Conservation (phyloP, 2,329 filamentous ascomycete species). For the Plectosphaerella sp. region DNA sequence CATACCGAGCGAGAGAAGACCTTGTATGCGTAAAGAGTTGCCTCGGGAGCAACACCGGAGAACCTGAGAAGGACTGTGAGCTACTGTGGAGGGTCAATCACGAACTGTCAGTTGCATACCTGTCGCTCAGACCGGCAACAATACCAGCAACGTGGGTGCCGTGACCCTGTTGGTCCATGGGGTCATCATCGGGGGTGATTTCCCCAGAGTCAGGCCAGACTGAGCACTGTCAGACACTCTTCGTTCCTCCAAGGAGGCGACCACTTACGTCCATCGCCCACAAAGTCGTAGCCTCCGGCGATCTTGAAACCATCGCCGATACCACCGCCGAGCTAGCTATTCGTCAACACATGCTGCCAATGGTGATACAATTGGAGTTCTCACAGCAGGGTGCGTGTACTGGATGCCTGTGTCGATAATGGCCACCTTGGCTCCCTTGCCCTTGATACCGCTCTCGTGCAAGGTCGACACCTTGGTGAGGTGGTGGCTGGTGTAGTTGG, state of each 20-base stretch:
- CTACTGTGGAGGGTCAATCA: not conserved
- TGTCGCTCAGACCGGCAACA: constrained; percentile 32
- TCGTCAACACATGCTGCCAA: not conserved
- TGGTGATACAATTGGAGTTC: not conserved
- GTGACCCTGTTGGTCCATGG: constrained; percentile 22
- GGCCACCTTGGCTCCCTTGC: constrained; percentile 32
- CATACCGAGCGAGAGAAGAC: constrained; percentile 13
- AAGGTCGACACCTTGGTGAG: constrained; percentile 33
- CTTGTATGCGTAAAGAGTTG: constrained; percentile 19
- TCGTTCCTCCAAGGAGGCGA: too few relatives aligned
- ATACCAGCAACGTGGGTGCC: constrained; percentile 42
- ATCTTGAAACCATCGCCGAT: constrained; percentile 39
- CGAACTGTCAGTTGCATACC: not conserved
- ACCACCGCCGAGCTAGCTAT: constrained; percentile 31
- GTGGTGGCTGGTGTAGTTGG: constrained; percentile 28
- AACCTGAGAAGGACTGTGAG: too few relatives aligned
- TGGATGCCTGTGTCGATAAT: constrained; percentile 35
- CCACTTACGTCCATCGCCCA: constrained; percentile 24
- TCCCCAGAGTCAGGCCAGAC: constrained; percentile 11
- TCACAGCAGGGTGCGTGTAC: constrained; percentile 32
- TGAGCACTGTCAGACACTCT: not conserved
- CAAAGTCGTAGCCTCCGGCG: constrained; percentile 34
- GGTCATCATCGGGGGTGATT: constrained; percentile 10
- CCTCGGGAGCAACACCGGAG: constrained; percentile 20
- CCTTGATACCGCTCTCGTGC: constrained; percentile 29